Base-by-base conservation (phyloP, 164 flowering plant species). In the Chloranthus sessilifolius region DNA sequence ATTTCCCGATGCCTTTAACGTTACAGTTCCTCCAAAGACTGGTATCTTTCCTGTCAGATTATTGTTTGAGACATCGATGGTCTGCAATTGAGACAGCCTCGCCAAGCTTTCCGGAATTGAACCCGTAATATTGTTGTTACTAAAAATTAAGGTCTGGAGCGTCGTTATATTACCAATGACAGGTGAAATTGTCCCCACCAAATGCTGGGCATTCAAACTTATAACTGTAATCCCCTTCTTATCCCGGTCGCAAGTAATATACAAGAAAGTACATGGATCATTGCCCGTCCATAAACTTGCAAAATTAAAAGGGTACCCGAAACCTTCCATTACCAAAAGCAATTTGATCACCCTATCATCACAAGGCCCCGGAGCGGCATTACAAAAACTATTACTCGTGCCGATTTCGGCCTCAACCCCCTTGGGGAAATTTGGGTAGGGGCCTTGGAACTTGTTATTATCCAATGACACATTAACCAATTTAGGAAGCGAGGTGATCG, bases 371-470 rank as follows among this genome's bases (percentile, higher is more conserved):
- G 80, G 78, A 1, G 55, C 57, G 2, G 50, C 0, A 4, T 36
- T 53, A 50, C 89, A 82, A 37, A 75, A 82, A 49, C 50, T 63
- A 36, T 82, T 82, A 1, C 53, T 60, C 11, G 24, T 14, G 2
- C 69, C 24, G 3, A 10, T 21, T 7, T 34, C 61, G 3, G 25
- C 63, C 0, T 7, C 2, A n/a, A 66, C 72, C 4, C 35, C 50
- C 0, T 7, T 2, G 0, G 31, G 1, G 35, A 82, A 79, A 21
- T 1, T 40, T 0, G 85, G 89, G 7, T 20, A 30, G 1, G 82
- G 83, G 2, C 91, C 91, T 51, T 74, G 81, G 24, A 83, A 28
- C 56, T 49, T 67, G 60, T 83, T 83, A 50, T 77, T 78, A 28
- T 61, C 70, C 52, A 83, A 49, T 1, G 81, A 56, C 3, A 83